Percentiles rank a stretch among this genome's conserved stretches.
These are phyloP conservation scores for Phytophthora megakarya DNA, from an alignment of 352 stramenopile species.

Conservation along the genomic window DNA sequence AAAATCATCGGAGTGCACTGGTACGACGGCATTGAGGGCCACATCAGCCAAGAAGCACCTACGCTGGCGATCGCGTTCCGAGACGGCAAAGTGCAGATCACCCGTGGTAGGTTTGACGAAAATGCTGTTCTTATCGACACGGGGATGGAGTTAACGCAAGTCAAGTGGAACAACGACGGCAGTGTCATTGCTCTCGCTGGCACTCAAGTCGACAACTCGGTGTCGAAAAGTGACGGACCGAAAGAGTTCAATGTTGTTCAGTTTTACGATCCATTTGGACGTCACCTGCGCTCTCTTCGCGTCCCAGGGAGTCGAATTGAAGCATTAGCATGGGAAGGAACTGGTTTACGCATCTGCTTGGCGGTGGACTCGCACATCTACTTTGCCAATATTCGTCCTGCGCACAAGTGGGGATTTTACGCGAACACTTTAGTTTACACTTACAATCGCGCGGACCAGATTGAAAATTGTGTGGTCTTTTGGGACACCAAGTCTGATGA, in stretches of 20 bases:
- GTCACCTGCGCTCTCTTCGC: slow-evolving; percentile 84
- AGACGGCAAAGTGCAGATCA: slow-evolving; percentile 92
- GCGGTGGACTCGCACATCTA: slow-evolving; percentile 95
- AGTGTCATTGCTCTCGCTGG: slow-evolving; percentile 89
- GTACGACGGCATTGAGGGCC: slow-evolving; percentile 88
- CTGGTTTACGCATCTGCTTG: slow-evolving; percentile 90
- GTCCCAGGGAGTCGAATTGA: slow-evolving; percentile 90
- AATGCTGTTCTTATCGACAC: slow-evolving; percentile 91
- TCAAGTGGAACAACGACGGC: slow-evolving; percentile 92
- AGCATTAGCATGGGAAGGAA: slow-evolving; percentile 92
- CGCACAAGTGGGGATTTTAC: slow-evolving; percentile 93
- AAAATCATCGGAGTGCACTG: slow-evolving; percentile 85
- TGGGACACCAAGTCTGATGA: slow-evolving; percentile 92
- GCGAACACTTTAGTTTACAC: slow-evolving; percentile 91
- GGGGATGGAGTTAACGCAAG: slow-evolving; percentile 83
- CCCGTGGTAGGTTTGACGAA: slow-evolving; percentile 84
- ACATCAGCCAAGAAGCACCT: slow-evolving; percentile 87
- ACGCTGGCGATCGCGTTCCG: slow-evolving; percentile 92
- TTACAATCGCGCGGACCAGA: slow-evolving; percentile 89
- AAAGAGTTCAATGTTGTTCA: slow-evolving; percentile 89
- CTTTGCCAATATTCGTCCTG: slow-evolving; percentile 94
- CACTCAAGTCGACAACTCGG: slow-evolving; percentile 48
- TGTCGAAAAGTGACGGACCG: slow-evolving; percentile 33
- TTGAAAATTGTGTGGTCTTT: slow-evolving; percentile 90
- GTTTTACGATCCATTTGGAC: slow-evolving; percentile 92